Conservation (phyloP, 2,329 filamentous ascomycete genomes). For the Chalaropsis thielavioides region DNA sequence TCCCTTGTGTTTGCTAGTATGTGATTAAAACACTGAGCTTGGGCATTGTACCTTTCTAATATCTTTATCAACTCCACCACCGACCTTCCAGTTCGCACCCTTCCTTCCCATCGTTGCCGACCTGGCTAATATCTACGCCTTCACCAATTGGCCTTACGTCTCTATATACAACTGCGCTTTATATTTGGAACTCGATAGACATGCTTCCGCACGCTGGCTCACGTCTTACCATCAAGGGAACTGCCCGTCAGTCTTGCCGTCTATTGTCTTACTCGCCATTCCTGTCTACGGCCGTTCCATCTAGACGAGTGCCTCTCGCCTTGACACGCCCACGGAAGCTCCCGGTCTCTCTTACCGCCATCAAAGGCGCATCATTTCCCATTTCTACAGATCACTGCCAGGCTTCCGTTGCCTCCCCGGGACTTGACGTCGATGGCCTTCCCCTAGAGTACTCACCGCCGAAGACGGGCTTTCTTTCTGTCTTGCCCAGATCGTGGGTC, state of each 20-base stretch:
- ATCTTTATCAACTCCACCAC: neutral
- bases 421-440: slow-evolving; percentile 13
- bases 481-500: slow-evolving; percentile 53
- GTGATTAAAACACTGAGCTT: neutral
- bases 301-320: neutral
- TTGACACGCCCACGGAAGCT: neutral
- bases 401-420: neutral
- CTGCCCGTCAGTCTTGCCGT: neutral
- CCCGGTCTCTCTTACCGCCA: neutral
- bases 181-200: neutral
- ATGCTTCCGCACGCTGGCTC: neutral
- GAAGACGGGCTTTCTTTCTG: slow-evolving; percentile 53
- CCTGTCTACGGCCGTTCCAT: neutral
- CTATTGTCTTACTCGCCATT: neutral
- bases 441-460: slow-evolving; percentile 48
- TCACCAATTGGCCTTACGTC: neutral
- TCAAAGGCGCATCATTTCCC: neutral
- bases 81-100: neutral
- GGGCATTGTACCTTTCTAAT: neutral
- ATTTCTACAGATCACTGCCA: neutral
- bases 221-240: neutral
- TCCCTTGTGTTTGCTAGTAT: neutral
- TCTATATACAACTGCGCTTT: neutral
- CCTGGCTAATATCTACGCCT: neutral
- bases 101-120: too few species aligned